Conservation (phyloP, 73 alveolate genomes). For the Paramecium octaurelia region DNA sequence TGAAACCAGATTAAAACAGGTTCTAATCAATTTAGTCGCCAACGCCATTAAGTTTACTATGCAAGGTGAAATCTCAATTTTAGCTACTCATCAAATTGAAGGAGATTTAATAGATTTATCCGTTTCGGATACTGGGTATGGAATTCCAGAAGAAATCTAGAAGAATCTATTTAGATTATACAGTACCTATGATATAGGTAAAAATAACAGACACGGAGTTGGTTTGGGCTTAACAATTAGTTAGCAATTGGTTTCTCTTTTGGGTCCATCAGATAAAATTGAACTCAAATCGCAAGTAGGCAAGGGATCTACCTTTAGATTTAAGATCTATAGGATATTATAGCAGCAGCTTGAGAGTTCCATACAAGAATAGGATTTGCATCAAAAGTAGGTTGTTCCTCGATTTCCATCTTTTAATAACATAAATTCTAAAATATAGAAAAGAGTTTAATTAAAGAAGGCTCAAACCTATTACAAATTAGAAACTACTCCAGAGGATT, state of each 20-base stretch:
- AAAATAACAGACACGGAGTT: slow-evolving; percentile 48
- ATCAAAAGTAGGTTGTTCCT: background rate
- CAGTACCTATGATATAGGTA: slow-evolving; percentile 27
- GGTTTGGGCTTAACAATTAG: slow-evolving; percentile 60
- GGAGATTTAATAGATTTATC: background rate
- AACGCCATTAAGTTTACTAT: slow-evolving; percentile 55
- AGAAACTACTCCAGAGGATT: background rate
- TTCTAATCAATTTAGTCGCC: slow-evolving; percentile 37
- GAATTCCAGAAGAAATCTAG: slow-evolving; percentile 37
- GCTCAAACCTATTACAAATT: background rate
- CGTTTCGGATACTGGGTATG: slow-evolving; percentile 60
- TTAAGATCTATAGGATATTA: slow-evolving; percentile 34
- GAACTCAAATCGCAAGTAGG: slow-evolving; percentile 42
- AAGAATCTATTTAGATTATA: slow-evolving; percentile 45
- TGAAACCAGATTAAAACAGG: slow-evolving; percentile 35
- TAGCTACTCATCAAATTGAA: background rate
- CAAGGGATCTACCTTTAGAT: slow-evolving; percentile 42
- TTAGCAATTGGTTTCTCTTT: slow-evolving; percentile 21
- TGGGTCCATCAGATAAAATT: slow-evolving; percentile 48
- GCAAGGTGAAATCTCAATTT: slow-evolving; percentile 24
- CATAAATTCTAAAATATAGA: background rate
- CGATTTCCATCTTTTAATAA: background rate
- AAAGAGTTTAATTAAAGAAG: background rate
- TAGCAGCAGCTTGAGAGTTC: background rate
- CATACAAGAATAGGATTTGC: background rate